phyloP scores from a whole-genome alignment of 1,139 yeast genomes.

The Lodderomyces jiufengensis region DNA sequence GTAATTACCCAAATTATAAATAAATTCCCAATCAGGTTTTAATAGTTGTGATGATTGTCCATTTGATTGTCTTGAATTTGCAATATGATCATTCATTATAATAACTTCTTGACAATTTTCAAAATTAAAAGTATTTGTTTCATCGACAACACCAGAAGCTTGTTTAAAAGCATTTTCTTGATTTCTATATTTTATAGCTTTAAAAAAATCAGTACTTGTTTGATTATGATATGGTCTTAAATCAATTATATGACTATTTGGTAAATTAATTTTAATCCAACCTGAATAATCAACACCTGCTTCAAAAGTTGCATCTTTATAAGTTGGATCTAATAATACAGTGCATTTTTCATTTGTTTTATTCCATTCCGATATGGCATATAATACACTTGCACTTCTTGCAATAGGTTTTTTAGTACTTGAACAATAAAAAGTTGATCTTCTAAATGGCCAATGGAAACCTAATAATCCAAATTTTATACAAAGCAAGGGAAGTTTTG shows the following conservation, averaged over 20 bases:
- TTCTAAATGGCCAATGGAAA: slow-evolving; percentile 47
- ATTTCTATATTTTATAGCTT: slow-evolving; percentile 38
- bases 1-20: slow-evolving; percentile 25
- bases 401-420: slow-evolving; percentile 39
- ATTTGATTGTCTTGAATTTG: slow-evolving; percentile 29
- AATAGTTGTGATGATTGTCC: slow-evolving; percentile 38
- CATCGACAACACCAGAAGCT: slow-evolving; percentile 33
- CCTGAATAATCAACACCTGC: slow-evolving; percentile 37
- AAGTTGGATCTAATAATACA: slow-evolving; percentile 37
- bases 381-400: slow-evolving; percentile 36
- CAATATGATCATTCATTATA: slow-evolving; percentile 36
- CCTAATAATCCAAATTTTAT: slow-evolving; percentile 39
- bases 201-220: slow-evolving; percentile 31
- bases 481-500: slow-evolving; percentile 28
- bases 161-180: slow-evolving; percentile 31
- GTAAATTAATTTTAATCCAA: slow-evolving; percentile 33
- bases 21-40: slow-evolving; percentile 29
- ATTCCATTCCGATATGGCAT: slow-evolving; percentile 38
- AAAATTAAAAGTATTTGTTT: slow-evolving; percentile 19
- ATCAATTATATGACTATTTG: slow-evolving; percentile 40
- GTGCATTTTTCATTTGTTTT: slow-evolving; percentile 24
- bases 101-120: slow-evolving; percentile 30
- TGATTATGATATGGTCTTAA: slow-evolving; percentile 32
- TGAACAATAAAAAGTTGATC: slow-evolving; percentile 37
- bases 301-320: slow-evolving; percentile 30